Percentiles rank a stretch among this genome's conserved stretches.
Conservation (phyloP, 2,329 filamentous ascomycete species). For the Zalaria sp. region DNA sequence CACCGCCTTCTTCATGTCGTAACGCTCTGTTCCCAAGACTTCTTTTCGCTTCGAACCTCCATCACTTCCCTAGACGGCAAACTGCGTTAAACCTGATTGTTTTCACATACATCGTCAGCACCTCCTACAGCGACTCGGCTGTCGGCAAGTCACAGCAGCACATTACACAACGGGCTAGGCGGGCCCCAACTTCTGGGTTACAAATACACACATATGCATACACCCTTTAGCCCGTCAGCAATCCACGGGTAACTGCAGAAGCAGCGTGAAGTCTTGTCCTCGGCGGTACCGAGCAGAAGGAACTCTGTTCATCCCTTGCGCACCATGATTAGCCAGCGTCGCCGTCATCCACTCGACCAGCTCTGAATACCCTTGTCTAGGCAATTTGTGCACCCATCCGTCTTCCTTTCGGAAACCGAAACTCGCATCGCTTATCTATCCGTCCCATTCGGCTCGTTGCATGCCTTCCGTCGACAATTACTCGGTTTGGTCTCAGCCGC, state of each 20-base stretch:
- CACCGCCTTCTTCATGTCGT: no score
- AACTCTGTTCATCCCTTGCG: neutral
- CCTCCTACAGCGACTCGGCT: neutral
- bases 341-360: neutral
- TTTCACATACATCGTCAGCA: neutral
- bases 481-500: neutral
- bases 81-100: no score
- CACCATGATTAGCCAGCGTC: neutral
- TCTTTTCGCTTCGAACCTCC: no score
- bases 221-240: neutral
- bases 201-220: neutral
- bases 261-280: neutral
- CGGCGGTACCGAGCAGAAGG: neutral
- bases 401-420: neutral
- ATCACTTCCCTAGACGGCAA: no score
- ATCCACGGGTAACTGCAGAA: neutral
- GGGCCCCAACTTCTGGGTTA: neutral
- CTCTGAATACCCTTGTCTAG: neutral
- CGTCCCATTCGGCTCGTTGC: constrained; percentile 5
- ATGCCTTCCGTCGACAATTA: neutral
- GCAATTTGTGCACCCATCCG: neutral
- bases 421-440: constrained; percentile 9
- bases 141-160: neutral
- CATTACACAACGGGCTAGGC: neutral
- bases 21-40: no score